Base-by-base conservation (phyloP, 1,139 yeast species). In the Suhomyces panamericanus region DNA sequence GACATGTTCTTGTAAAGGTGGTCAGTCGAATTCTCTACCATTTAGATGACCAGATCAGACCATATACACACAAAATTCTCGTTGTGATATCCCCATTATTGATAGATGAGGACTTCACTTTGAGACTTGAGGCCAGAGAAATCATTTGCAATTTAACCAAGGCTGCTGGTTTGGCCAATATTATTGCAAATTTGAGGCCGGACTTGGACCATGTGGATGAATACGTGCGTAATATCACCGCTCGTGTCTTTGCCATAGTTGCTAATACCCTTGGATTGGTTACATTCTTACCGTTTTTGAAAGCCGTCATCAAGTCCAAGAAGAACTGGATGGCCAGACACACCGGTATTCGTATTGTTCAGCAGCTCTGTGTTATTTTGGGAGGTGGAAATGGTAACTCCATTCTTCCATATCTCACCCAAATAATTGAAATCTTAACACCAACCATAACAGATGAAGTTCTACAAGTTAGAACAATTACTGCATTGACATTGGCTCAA, bases 321-420 rank as follows among this genome's bases (percentile, higher is more conserved):
- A 87, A 85, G 58, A 81, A 83, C 44, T 86, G 96, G 95, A 81
- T 81, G 54, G 91, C 96, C 0, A 80, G 96, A 39, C 96, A 88
- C 53, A 88, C 96, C 0, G 98, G 97, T 49, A 78, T 84, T 14
- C 85, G 81, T 55, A 80, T 83, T 14, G 75, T 90, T 15, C 95
- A 87, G 57, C 95, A 88, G 56, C 74, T 89, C 33, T 85, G 95
- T 12, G 63, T 80, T 1, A 60, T 84, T 24, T 65, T 83, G 54
- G 96, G 96, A 0, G 77, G 85, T 20, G 89, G 91, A 1, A 70
- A 71, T 45, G 77, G 78, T 2, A 60, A 63, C 8, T 55, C 69
- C 3, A 76, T 90, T 0, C 64, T 91, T 33, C 97, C 98, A 0
- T 83, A 85, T 55, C 64, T 91, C 40, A 69, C 79, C 13, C 84